These are phyloP conservation scores for Podospora pseudopauciseta DNA, from an alignment of 495 filamentous ascomycete species.

Conservation along the genomic window DNA sequence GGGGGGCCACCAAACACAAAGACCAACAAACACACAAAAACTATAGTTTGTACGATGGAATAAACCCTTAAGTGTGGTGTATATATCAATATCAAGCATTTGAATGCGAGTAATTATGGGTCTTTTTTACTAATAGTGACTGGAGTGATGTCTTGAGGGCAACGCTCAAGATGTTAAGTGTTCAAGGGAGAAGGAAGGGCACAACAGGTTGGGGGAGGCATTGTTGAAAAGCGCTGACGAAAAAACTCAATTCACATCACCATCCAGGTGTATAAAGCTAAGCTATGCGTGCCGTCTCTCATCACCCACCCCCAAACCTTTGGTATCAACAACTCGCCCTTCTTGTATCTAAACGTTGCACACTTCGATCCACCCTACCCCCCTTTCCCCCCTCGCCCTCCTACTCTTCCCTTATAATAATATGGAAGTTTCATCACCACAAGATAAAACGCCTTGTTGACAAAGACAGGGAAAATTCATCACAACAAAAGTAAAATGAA, in stretches of 20 bases:
- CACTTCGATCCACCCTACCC: not conserved
- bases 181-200: no score
- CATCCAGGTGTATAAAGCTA: not conserved
- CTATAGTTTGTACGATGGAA: conserved; percentile 11
- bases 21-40: conserved; percentile 4
- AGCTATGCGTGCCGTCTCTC: not conserved
- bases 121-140: not conserved
- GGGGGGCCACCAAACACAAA: not conserved
- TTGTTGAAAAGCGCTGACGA: no score
- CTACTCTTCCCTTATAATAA: not conserved
- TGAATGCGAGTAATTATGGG: not conserved
- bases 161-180: no score
- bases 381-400: not conserved
- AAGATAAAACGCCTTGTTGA: not conserved
- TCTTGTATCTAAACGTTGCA: not conserved
- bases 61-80: conserved; percentile 8
- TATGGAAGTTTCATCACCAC: not conserved
- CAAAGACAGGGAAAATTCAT: not conserved
- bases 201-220: no score
- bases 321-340: not conserved
- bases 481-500: conserved; percentile 1
- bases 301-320: not conserved
- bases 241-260: not conserved
- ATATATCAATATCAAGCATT: conserved; percentile 1
- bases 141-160: not conserved